phyloP scores from a whole-genome alignment of 139 green algal species.

The Chlorella sp. region DNA sequence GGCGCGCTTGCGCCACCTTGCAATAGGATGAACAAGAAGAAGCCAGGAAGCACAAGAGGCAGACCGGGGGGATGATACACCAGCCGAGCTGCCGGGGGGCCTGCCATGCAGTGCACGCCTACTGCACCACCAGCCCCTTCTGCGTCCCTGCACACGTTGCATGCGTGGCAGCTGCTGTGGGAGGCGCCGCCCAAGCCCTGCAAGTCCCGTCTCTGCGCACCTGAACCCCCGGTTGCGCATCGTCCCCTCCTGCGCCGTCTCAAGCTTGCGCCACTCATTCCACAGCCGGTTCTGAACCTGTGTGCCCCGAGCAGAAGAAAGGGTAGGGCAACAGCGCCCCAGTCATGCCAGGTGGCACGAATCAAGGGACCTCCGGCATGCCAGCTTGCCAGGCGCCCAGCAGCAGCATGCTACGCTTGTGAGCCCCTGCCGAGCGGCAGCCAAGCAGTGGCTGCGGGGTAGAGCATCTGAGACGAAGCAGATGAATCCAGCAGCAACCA shows the following conservation, averaged over 20 bases:
- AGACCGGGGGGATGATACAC: neutral
- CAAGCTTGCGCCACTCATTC: constrained; percentile 59
- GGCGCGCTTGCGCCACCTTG: too few species aligned
- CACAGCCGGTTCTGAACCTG: constrained; percentile 35
- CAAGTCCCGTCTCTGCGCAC: neutral
- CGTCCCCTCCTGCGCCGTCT: constrained; percentile 46
- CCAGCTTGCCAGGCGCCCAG: too few species aligned
- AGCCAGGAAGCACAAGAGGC: neutral
- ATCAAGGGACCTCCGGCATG: too few species aligned
- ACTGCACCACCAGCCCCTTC: too few species aligned
- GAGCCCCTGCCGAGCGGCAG: neutral
- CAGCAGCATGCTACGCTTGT: neutral
- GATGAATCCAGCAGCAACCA: neutral
- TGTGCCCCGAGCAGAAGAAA: neutral
- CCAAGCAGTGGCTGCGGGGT: neutral
- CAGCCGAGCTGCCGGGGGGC: too few species aligned
- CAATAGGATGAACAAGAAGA: neutral
- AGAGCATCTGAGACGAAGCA: neutral
- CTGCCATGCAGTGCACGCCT: too few species aligned
- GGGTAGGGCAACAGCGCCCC: neutral
- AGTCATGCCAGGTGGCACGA: neutral
- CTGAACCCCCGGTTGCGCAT: constrained; percentile 51
- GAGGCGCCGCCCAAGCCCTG: too few species aligned
- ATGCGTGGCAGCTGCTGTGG: too few species aligned
- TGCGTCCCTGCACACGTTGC: too few species aligned